These are phyloP conservation scores for Microthlaspi erraticum DNA, from an alignment of 345 rosid species.

Conservation along the genomic window DNA sequence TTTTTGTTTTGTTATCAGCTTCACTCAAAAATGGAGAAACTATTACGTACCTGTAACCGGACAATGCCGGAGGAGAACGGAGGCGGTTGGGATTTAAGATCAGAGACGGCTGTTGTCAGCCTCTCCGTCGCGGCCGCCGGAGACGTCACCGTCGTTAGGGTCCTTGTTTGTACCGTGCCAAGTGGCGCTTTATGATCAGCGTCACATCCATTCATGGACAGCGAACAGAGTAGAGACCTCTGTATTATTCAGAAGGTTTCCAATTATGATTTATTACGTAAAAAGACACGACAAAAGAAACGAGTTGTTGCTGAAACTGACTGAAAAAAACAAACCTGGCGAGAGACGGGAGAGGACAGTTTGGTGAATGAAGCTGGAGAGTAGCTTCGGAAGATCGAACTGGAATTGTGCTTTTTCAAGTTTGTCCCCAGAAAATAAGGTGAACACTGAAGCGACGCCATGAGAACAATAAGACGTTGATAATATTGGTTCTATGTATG, in stretches of 20 bases:
- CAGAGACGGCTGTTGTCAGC: conserved; percentile 55
- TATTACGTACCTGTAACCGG: conserved; percentile 65
- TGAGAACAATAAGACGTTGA: neutral
- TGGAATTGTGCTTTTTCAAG: conserved; percentile 3
- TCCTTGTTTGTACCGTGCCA: conserved; percentile 58
- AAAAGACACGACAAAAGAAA: neutral
- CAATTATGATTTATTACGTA: neutral
- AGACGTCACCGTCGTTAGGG: conserved; percentile 55
- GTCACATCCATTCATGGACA: conserved; percentile 79
- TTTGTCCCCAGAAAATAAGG: conserved; percentile 28
- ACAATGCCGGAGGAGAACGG: conserved; percentile 65
- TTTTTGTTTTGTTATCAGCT: too few relatives aligned
- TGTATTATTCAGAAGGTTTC: conserved; percentile 24
- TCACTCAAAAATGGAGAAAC: neutral
- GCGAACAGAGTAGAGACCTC: conserved; percentile 47
- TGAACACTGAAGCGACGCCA: conserved; percentile 35
- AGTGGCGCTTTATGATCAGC: conserved; percentile 52
- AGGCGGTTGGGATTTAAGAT: conserved; percentile 59
- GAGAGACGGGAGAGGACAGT: conserved; percentile 22
- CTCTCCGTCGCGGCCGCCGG: conserved; percentile 60
- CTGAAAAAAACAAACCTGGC: conserved; percentile 38
- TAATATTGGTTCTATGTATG: neutral
- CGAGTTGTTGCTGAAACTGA: neutral
- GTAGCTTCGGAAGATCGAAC: conserved; percentile 12
- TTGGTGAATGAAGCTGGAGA: conserved; percentile 30